Conservation (phyloP, 2,329 filamentous ascomycete species). For the Alternaria angustiovoidea region DNA sequence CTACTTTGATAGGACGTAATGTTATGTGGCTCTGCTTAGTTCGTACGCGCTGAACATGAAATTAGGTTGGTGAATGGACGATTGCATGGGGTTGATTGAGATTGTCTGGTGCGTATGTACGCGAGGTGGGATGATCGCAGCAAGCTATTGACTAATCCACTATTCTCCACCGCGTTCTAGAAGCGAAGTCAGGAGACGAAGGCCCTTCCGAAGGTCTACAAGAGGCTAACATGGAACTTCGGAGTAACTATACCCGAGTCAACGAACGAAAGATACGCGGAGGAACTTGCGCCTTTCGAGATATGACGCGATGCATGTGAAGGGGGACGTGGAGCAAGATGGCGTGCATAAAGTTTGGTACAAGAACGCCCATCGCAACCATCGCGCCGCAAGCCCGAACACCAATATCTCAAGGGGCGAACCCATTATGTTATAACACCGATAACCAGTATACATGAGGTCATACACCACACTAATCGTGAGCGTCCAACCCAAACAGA, state of each 20-base stretch:
- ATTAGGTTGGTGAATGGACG: not conserved
- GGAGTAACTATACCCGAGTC: conserved; percentile 2
- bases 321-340: not conserved
- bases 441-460: conserved; percentile 27
- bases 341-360: conserved; percentile 9
- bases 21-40: not conserved
- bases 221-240: conserved; percentile 7
- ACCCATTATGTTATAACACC: conserved; percentile 25
- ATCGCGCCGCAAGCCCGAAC: conserved; percentile 23
- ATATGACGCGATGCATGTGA: conserved; percentile 7
- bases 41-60: not conserved
- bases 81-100: not conserved
- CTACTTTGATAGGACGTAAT: not conserved
- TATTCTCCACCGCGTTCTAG: conserved; percentile 17
- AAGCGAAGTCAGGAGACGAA: conserved; percentile 11
- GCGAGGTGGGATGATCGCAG: conserved; percentile 10
- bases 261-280: not conserved
- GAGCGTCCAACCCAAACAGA: conserved; percentile 16
- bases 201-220: conserved; percentile 15
- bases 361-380: conserved; percentile 9
- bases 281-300: conserved; percentile 10
- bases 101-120: conserved; percentile 6
- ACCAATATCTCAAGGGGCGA: conserved; percentile 12
- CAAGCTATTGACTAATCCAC: conserved; percentile 11
- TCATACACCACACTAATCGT: conserved; percentile 17